Conservation (phyloP, 2,329 filamentous ascomycete species). For the Curvularia hawaiiensis region DNA sequence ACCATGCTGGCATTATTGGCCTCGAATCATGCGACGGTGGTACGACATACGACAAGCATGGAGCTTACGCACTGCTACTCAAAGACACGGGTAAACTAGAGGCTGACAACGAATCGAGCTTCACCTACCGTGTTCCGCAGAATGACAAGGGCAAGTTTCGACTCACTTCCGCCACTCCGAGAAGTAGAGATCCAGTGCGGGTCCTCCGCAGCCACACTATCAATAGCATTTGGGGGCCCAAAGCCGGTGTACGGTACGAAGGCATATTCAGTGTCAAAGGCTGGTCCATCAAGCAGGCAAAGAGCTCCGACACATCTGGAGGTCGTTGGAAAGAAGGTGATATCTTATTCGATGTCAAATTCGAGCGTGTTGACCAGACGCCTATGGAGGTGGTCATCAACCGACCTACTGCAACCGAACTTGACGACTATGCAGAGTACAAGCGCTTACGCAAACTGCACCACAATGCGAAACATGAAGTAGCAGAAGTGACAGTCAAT, state of each 20-base stretch:
- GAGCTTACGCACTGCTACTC: slow-evolving; percentile 54
- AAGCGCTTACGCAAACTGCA: slow-evolving; percentile 47
- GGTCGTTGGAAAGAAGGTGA: slow-evolving; percentile 31
- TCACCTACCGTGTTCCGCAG: slow-evolving; percentile 50
- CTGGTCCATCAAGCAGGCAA: slow-evolving; percentile 48
- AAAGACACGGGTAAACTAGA: slow-evolving; percentile 48
- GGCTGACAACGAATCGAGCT: slow-evolving; percentile 38
- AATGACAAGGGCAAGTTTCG: slow-evolving; percentile 52
- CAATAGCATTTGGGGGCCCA: slow-evolving; percentile 52
- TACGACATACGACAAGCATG: slow-evolving; percentile 49
- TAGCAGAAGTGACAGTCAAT: not conserved
- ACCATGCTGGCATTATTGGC: slow-evolving; percentile 56
- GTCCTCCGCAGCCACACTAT: slow-evolving; percentile 53
- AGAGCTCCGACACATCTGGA: slow-evolving; percentile 16
- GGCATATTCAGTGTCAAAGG: slow-evolving; percentile 49
- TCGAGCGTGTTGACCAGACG: slow-evolving; percentile 43
- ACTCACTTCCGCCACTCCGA: slow-evolving; percentile 49
- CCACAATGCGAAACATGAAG: slow-evolving; percentile 22
- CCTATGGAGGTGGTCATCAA: slow-evolving; percentile 47
- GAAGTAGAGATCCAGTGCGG: slow-evolving; percentile 50
- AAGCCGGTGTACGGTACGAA: slow-evolving; percentile 55
- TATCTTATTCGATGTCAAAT: slow-evolving; percentile 47
- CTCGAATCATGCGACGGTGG: slow-evolving; percentile 49
- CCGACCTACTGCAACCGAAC: slow-evolving; percentile 50
- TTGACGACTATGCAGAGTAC: slow-evolving; percentile 56